Conservation (phyloP, 177 flowering plant species). For the Vitis hybrid region DNA sequence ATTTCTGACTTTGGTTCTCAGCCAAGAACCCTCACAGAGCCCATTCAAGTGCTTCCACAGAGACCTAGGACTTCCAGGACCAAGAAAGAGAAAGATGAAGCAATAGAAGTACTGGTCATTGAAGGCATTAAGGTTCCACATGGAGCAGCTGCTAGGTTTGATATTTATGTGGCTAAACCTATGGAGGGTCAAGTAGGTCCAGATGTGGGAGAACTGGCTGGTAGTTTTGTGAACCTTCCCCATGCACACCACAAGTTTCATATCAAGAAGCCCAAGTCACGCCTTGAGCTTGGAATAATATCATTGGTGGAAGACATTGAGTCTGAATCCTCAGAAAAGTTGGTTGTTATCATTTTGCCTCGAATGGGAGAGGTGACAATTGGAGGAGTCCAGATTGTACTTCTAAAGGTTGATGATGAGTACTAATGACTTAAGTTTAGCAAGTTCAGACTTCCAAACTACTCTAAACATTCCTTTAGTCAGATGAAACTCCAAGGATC, state of each 20-base stretch:
- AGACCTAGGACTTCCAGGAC: constrained; percentile 8
- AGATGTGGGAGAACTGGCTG: constrained; percentile 11
- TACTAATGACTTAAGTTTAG: background rate
- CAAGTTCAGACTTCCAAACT: background rate
- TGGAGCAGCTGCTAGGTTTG: constrained; percentile 1
- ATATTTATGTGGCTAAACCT: constrained; percentile 15
- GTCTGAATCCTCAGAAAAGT: constrained; percentile 9
- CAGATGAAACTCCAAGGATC: background rate
- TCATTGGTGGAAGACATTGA: constrained; percentile 20
- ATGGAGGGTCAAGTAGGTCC: constrained; percentile 1
- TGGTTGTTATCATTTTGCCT: constrained; percentile 23
- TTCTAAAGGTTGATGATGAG: background rate
- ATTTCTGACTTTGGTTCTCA: constrained; percentile 11
- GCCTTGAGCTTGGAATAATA: constrained; percentile 11
- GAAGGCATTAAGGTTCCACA: background rate
- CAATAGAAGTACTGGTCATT: constrained; percentile 9
- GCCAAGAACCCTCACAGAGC: background rate
- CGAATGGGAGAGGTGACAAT: constrained; percentile 9
- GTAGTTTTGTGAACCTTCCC: constrained; percentile 12
- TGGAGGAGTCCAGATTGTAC: constrained; percentile 7
- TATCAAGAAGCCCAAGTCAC: background rate
- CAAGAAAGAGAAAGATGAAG: constrained; percentile 14
- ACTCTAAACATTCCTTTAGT: background rate
- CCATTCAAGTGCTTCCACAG: constrained; percentile 10
- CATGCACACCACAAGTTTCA: background rate